Evolutionary conservation across 192 early-diverging fungal species (phyloP).

Genomic region (Spizellomyces sp.): DNA sequence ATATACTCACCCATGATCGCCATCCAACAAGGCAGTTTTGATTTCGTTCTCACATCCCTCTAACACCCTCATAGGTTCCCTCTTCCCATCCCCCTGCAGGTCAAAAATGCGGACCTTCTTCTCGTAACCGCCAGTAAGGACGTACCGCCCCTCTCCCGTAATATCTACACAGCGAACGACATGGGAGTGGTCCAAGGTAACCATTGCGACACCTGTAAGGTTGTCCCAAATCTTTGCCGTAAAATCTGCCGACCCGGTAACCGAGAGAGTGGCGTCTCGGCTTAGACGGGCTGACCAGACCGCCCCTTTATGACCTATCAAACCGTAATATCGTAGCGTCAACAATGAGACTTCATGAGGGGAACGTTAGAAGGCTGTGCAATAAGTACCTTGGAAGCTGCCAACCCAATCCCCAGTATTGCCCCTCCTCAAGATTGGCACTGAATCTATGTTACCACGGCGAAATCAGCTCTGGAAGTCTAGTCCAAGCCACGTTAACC

Average conservation of each 20-base stretch:
- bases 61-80: constrained; percentile 40
- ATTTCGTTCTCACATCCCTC: constrained; percentile 62
- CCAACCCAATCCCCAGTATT: constrained; percentile 93
- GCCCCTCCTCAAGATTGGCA: constrained; percentile 85
- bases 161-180: constrained; percentile 87
- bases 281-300: constrained; percentile 86
- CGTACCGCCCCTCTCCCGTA: constrained; percentile 65
- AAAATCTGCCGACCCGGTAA: constrained; percentile 93
- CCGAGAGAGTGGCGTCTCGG: constrained; percentile 74
- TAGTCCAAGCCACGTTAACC: background rate
- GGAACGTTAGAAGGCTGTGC: background rate
- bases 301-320: constrained; percentile 80
- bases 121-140: constrained; percentile 84
- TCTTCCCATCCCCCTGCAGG: constrained; percentile 49
- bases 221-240: constrained; percentile 88
- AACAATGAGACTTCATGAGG: background rate
- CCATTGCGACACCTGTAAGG: constrained; percentile 68
- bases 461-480: background rate
- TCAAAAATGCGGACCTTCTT: constrained; percentile 83
- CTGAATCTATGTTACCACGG: constrained; percentile 58
- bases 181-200: constrained; percentile 74
- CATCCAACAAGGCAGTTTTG: constrained; percentile 67
- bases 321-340: background rate
- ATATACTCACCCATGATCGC: constrained; percentile 43
- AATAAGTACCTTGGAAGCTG: constrained; percentile 64